Evolutionary conservation across 805 yeast species (phyloP).

Genomic region (Lachancea fermentati): DNA sequence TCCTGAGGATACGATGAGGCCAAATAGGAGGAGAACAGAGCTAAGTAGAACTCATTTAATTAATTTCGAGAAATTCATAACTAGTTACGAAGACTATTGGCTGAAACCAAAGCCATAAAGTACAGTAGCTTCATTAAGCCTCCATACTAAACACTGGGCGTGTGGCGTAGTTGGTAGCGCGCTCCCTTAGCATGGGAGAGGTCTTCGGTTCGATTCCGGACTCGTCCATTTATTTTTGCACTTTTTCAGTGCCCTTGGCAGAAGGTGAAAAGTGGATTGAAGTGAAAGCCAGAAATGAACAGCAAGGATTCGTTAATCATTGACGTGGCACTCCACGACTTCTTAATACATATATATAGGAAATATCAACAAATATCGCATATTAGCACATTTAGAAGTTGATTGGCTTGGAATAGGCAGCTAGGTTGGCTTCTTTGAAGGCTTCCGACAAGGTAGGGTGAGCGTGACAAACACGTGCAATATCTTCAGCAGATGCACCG

Average conservation of each 20-base stretch:
- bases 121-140: too few relatives aligned
- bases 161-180: slow-evolving; percentile 84
- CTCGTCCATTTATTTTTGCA: slow-evolving; percentile 48
- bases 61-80: too few relatives aligned
- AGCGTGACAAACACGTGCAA: slow-evolving; percentile 96
- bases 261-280: not conserved
- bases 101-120: too few relatives aligned
- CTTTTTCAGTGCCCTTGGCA: not conserved
- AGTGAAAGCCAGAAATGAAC: too few relatives aligned
- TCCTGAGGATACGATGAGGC: too few relatives aligned
- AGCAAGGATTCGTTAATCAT: not conserved
- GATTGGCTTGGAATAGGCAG: slow-evolving; percentile 86
- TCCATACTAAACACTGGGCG: too few relatives aligned
- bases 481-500: slow-evolving; percentile 97
- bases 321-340: not conserved
- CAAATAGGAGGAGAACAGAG: too few relatives aligned
- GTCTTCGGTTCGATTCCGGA: slow-evolving; percentile 78
- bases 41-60: too few relatives aligned
- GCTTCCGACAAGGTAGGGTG: slow-evolving; percentile 99
- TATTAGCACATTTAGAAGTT: slow-evolving; percentile 40
- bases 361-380: not conserved
- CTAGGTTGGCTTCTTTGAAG: slow-evolving; percentile 94
- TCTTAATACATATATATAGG: not conserved
- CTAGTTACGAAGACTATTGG: too few relatives aligned
- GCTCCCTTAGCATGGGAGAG: slow-evolving; percentile 76